Evolutionary conservation across 768 basidiomycete genomes (phyloP), one percentile per base, ranked within the genome.

Genomic region (Leccinum rimulosum): DNA sequence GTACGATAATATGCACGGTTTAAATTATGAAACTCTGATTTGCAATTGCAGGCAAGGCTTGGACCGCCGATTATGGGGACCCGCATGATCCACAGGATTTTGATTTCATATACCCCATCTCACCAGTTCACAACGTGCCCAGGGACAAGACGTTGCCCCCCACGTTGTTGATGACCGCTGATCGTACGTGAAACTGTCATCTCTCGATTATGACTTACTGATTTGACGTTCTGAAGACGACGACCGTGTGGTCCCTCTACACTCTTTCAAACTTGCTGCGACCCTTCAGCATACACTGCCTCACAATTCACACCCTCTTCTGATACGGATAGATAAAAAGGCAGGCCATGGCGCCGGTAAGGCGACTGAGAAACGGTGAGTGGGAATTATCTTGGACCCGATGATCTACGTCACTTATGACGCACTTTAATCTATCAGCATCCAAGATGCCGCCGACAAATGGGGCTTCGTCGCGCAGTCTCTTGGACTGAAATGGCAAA

Each of bases 171-270:
- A 74, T 88, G 68, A 91, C 90, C n/a, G 89, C 88, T 17, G 90
- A 90, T 70, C 89, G 88, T 92, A 70, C 62, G 88, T 80, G 49
- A 30, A 17, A 50, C n/a, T 10, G 7, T 33, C 8, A 8, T 33
- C 33, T 36, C 5, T 19, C 17, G 6, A 54, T 40, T 9, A 30
- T 54, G 48, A 52, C 61, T 66, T 22, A 65, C 33, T 22, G 19
- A n/a, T 31, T 25, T 28, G 30, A 30, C 50, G 49, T 43, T 40
- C 22, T 33, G 12, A 65, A 91, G 89, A 91, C 61, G 91, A 93
- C 64, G 89, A 91, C 66, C 86, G 91, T 35, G 91, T 93, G n/a
- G 90, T 93, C 5, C 89, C 90, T 1, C 76, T 91, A 69, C 92
- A 93, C 73, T 89, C 90, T 9, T 92, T 89, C 82, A 94, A 94